Evolutionary conservation across 2,329 filamentous ascomycete genomes (phyloP), one percentile per base, ranked within the genome.

Genomic region (Colletotrichum higginsianum): DNA sequence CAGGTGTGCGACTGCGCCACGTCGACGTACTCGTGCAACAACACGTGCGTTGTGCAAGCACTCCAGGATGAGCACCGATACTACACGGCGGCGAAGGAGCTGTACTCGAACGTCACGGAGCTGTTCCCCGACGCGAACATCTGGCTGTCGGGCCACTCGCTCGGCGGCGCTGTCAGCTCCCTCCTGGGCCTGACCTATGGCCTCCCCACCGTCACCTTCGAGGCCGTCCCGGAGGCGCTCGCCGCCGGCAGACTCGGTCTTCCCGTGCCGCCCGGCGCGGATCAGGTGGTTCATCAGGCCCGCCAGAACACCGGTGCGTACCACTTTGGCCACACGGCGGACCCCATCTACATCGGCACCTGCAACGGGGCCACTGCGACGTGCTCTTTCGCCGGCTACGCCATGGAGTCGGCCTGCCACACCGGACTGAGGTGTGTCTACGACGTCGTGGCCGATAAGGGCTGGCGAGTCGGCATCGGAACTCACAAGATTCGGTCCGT

Each of bases 271-370:
- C 96, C 96, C 0, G 94, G 93, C 30, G 87, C 92, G 56, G 88
- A 95, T 77, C 88, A 94, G 30, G 86, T 88, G 52, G 86, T 89
- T 42, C 92, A 94, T 40, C 94, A 97, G 77, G 87, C 89, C 47
- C 87, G 94, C 52, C 83, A 89, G 70, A 88, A 90, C 77, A 97
- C 94, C 0, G 95, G 94, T 15, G 87, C 93, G 0, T 97, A 91
- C 78, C 96, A 99, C 81, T 96, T 98, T 79, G 96, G 96, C 4
- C 95, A 98, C 78, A 98, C 95, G 0, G 96, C 96, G 0, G 96
- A 99, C 81, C 96, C 96, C 0, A 91, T 99, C 44, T 99, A 92
- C 78, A 95, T 98, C 84, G 96, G 96, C 42, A 94, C 92, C 0
- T 98, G 96, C 83, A 98, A 98, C 77, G 94, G 93, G 42, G 94